Base-by-base conservation (phyloP, 306 rosid genomes). In the Prosopis cineraria region DNA sequence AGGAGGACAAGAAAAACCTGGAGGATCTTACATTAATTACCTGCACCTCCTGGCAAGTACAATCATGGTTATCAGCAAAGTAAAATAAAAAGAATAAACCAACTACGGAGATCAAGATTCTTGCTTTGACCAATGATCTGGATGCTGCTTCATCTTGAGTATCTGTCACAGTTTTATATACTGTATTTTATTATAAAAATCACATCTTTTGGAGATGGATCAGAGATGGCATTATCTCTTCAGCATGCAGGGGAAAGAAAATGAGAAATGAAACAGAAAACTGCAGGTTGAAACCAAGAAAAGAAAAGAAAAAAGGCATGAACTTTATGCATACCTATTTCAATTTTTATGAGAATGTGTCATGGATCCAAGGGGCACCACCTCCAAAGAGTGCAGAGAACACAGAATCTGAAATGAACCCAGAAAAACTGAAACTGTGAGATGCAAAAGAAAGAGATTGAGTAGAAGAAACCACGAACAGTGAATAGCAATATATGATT, bases 1-100 rank as follows among this genome's bases (percentile, higher is more conserved):
- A 55, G 62, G 67, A 64, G 73, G 72, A 81, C 79, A 45, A 17
- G 66, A 78, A 84, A 73, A 69, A 73, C 87, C 68, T 60, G 69
- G 55, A 75, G 65, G 60, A n/a, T 70, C 73, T 73, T 80, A 40
- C 40, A 63, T 45, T 76, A 69, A 67, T 86, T 44, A 83, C 69
- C 50, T 47, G 68, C 50, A 27, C 27, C 27, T 64, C 81, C 60
- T 70, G 48, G 74, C 62, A 20, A 34, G 81, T 83, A 80, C 86
- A 76, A 84, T 87, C 79, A 79, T 84, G 79, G 86, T 85, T 79
- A 71, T 79, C 82, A 79, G 68, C 73, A 27, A 27, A 76, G 29
- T 64, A 66, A 79, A 70, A 52, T 55, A 31, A 71, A 82, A 78
- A 79, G 65, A 70, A 59, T 63, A 56, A 71, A 55, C 72, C 70